phyloP scores from a whole-genome alignment of 345 rosid genomes.

The Syzygium oleosum region DNA sequence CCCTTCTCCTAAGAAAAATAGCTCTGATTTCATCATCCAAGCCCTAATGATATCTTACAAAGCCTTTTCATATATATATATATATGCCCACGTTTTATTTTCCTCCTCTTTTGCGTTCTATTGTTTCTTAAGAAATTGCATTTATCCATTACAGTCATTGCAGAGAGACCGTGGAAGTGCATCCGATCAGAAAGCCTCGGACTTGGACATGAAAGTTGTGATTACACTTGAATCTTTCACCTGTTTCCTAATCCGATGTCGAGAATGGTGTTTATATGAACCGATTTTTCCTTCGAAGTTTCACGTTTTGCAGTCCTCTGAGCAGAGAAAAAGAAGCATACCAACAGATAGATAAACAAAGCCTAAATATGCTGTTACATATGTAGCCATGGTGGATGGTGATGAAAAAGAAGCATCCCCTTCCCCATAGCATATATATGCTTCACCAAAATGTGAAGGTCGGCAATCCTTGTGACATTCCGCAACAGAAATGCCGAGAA shows the following conservation, averaged over 20 bases:
- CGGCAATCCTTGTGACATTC: no score
- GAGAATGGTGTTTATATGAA: not conserved
- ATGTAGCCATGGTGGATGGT: not conserved
- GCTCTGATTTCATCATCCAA: no score
- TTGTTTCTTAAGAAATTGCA: not conserved
- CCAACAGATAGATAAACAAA: not conserved
- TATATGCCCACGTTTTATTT: not conserved
- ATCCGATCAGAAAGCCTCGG: not conserved
- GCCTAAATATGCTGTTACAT: not conserved
- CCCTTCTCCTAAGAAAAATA: no score
- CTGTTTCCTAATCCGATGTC: not conserved
- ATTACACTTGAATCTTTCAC: not conserved
- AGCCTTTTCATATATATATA: not conserved
- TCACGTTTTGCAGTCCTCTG: not conserved
- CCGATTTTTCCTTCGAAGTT: not conserved
- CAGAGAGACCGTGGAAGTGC: not conserved
- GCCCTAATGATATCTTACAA: not conserved
- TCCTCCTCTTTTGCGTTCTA: not conserved
- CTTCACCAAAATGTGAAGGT: no score
- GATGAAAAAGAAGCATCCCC: not conserved
- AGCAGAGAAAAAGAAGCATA: not conserved
- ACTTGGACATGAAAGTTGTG: not conserved
- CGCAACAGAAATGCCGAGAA: no score
- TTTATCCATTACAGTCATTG: not conserved
- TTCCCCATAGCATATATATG: no score